A percentile compares a stretch with the other conserved stretches of the same genome.
Evolutionary conservation across 352 stramenopile genomes (phyloP).

Genomic region (Pythium dissotocum): DNA sequence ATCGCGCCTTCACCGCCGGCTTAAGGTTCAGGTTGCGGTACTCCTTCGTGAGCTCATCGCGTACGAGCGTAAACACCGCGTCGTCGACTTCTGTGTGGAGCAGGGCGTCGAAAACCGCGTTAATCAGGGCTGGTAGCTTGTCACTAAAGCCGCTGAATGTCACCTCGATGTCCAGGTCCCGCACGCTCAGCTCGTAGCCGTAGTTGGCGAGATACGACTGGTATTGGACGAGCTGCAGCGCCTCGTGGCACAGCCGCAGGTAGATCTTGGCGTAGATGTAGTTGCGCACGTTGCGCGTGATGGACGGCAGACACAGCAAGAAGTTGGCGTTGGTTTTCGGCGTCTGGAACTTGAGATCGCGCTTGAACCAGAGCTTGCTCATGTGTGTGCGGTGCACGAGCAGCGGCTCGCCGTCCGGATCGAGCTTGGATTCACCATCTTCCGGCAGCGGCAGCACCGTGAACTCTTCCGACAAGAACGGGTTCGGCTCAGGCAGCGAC

Average conservation of each 20-base stretch:
- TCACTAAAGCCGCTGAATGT: slow-evolving; percentile 76
- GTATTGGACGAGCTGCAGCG: slow-evolving; percentile 66
- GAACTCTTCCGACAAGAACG: slow-evolving; percentile 71
- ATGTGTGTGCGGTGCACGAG: slow-evolving; percentile 30
- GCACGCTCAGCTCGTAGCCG: slow-evolving; percentile 51
- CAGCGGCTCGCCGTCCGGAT: slow-evolving; percentile 32
- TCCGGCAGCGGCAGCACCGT: slow-evolving; percentile 39
- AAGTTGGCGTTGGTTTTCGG: slow-evolving; percentile 73
- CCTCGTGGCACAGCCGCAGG: slow-evolving; percentile 61
- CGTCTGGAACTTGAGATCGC: slow-evolving; percentile 57
- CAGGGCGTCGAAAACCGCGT: slow-evolving; percentile 46
- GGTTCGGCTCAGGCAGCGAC: slow-evolving; percentile 40
- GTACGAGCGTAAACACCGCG: slow-evolving; percentile 45
- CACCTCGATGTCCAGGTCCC: slow-evolving; percentile 67
- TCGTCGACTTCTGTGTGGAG: slow-evolving; percentile 35
- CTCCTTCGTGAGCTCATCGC: slow-evolving; percentile 59
- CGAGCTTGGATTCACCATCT: slow-evolving; percentile 1
- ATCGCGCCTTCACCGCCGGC: slow-evolving; percentile 60
- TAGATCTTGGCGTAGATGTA: slow-evolving; percentile 70
- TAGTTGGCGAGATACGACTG: slow-evolving; percentile 64
- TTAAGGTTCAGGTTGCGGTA: slow-evolving; percentile 75
- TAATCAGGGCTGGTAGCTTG: slow-evolving; percentile 55
- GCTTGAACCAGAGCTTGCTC: slow-evolving; percentile 81
- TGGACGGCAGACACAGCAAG: slow-evolving; percentile 51
- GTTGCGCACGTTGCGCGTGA: slow-evolving; percentile 42